These are phyloP conservation scores for Zoysia pacifica DNA, from an alignment of 176 grass and related monocot genomes.

Conservation along the genomic window DNA sequence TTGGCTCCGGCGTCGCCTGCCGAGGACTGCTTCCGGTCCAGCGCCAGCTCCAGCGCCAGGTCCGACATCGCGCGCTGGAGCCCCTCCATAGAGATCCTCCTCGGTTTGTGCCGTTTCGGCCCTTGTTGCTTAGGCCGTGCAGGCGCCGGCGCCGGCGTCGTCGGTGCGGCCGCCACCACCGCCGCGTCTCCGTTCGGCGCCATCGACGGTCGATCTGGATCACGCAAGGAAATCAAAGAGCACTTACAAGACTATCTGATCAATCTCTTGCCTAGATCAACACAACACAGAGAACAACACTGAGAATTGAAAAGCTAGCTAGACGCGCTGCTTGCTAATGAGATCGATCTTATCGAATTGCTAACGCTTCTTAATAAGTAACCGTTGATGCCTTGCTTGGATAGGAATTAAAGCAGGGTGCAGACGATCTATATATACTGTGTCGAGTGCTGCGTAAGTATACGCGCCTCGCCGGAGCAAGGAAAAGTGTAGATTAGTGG, in stretches of 20 bases:
- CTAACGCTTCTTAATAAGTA: too few species aligned
- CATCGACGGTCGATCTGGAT: conserved; percentile 34
- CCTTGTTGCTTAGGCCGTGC: not conserved
- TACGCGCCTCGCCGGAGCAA: not conserved
- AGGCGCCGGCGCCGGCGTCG: not conserved
- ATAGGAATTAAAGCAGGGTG: conserved; percentile 9
- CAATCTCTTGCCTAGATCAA: too few species aligned
- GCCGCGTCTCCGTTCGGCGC: conserved; percentile 59
- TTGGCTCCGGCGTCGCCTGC: too few species aligned
- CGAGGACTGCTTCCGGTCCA: conserved; percentile 33
- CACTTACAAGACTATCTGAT: not conserved
- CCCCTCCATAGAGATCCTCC: conserved; percentile 81
- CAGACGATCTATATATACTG: conserved; percentile 41
- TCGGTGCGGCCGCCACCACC: conserved; percentile 18
- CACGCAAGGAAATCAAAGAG: conserved; percentile 2
- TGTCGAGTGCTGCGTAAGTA: not conserved
- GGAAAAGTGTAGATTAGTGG: conserved; percentile 44
- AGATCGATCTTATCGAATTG: too few species aligned
- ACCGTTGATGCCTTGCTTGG: not conserved
- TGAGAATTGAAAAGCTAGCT: too few species aligned
- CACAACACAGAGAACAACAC: too few species aligned
- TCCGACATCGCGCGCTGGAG: conserved; percentile 84
- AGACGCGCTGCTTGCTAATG: too few species aligned
- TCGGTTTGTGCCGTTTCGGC: conserved; percentile 33
- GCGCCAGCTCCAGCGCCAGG: conserved; percentile 66